These are phyloP conservation scores for Pichia inconspicua DNA, from an alignment of 1,139 yeast species.

Conservation along the genomic window DNA sequence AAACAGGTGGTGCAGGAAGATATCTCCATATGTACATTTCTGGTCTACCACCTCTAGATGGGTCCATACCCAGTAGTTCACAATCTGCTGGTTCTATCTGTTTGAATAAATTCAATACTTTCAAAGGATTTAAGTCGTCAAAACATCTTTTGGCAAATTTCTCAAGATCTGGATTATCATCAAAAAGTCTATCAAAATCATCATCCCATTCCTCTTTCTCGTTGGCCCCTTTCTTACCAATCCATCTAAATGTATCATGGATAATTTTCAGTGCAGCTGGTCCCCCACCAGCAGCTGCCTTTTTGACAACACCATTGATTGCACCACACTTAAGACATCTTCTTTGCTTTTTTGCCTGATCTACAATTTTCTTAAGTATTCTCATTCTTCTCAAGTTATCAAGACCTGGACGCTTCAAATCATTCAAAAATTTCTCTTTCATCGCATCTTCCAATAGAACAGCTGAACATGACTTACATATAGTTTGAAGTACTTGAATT, in stretches of 20 bases:
- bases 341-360: constrained; percentile 93
- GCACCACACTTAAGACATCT: constrained; percentile 83
- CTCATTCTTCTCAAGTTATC: constrained; percentile 92
- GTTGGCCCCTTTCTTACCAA: constrained; percentile 80
- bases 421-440: constrained; percentile 61
- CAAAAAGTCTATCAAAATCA: constrained; percentile 67
- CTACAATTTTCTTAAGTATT: constrained; percentile 69
- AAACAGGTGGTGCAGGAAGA: constrained; percentile 97
- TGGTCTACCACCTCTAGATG: constrained; percentile 85
- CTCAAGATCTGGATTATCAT: constrained; percentile 78
- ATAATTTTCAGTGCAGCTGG: constrained; percentile 91
- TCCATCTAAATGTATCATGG: constrained; percentile 94
- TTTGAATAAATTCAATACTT: constrained; percentile 79
- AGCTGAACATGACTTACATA: constrained; percentile 86
- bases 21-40: constrained; percentile 97
- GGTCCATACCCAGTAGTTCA: constrained; percentile 85
- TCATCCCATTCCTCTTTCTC: constrained; percentile 84
- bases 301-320: constrained; percentile 92
- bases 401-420: constrained; percentile 77
- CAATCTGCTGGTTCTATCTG: constrained; percentile 82
- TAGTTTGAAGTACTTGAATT: constrained; percentile 79
- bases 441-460: constrained; percentile 66
- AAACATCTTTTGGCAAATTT: constrained; percentile 78
- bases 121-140: constrained; percentile 91
- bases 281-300: constrained; percentile 87